Evolutionary conservation across 73 alveolate genomes (phyloP).

Genomic region (Durusdinium trenchii): DNA sequence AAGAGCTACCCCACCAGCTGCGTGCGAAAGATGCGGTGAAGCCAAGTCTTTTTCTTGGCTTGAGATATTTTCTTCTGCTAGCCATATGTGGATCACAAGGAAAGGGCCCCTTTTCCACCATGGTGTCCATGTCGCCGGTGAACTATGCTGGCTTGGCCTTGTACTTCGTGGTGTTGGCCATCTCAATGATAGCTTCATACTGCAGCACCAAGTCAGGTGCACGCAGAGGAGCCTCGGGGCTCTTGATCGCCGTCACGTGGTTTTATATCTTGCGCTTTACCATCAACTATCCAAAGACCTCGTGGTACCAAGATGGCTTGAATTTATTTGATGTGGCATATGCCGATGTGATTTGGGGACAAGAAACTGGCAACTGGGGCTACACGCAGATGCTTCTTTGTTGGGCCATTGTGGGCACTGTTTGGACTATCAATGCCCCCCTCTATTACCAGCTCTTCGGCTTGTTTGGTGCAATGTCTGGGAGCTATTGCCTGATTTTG

Average conservation of each 20-base stretch:
- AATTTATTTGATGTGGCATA: conserved; percentile 78
- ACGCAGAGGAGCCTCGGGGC: neutral
- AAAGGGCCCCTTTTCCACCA: neutral
- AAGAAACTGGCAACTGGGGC: conserved; percentile 32
- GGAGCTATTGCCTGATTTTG: conserved; percentile 26
- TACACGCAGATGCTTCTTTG: conserved; percentile 38
- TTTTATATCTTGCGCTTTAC: conserved; percentile 84
- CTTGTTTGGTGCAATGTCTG: conserved; percentile 70
- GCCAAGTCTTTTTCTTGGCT: too few species aligned
- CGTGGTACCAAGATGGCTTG: conserved; percentile 80
- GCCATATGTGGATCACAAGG: too few species aligned
- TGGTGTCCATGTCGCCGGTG: conserved; percentile 86
- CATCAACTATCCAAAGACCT: conserved; percentile 29
- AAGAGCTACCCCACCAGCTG: too few species aligned
- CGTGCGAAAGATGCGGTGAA: too few species aligned
- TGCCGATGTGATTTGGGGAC: conserved; percentile 90
- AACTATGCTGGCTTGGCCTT: conserved; percentile 64
- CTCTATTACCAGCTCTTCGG: conserved; percentile 67
- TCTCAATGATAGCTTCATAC: conserved; percentile 82
- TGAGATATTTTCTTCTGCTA: too few species aligned
- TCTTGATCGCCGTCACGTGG: conserved; percentile 62
- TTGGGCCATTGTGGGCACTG: conserved; percentile 81
- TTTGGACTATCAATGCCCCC: conserved; percentile 65
- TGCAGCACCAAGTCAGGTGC: neutral
- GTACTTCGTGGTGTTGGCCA: conserved; percentile 56